These are phyloP conservation scores for Saccharum spontaneum DNA, from an alignment of 176 grass and related monocot species.

Conservation along the genomic window DNA sequence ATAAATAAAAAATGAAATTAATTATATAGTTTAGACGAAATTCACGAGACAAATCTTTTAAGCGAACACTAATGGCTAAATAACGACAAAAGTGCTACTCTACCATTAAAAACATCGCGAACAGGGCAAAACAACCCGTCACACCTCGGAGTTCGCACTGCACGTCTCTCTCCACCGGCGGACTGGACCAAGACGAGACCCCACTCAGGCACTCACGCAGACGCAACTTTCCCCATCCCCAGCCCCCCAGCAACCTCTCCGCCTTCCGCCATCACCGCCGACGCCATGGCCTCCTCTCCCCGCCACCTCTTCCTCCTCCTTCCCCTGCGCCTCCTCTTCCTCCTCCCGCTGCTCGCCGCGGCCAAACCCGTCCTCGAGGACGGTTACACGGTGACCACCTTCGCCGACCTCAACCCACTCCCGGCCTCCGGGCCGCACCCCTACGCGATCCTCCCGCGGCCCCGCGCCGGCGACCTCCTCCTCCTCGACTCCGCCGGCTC, in stretches of 20 bases:
- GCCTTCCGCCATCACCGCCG: not conserved
- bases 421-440: not conserved
- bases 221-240: not conserved
- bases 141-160: no score
- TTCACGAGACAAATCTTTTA: no score
- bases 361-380: slow-evolving; percentile 35
- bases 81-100: no score
- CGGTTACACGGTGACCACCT: slow-evolving; percentile 48
- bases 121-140: no score
- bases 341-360: slow-evolving; percentile 21
- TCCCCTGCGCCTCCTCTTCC: not conserved
- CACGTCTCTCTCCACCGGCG: no score
- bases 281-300: slow-evolving; percentile 14
- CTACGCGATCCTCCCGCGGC: slow-evolving; percentile 43
- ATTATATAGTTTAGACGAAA: no score
- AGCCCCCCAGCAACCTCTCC: not conserved
- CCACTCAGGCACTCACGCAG: not conserved
- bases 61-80: no score
- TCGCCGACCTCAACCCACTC: slow-evolving; percentile 36
- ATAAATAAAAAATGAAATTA: no score
- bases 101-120: no score
- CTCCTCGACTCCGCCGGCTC: slow-evolving; percentile 48
- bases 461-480: slow-evolving; percentile 39
- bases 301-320: not conserved
- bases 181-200: no score